phyloP scores from a whole-genome alignment of 257 asterid species.

The Solanum dulcamara region DNA sequence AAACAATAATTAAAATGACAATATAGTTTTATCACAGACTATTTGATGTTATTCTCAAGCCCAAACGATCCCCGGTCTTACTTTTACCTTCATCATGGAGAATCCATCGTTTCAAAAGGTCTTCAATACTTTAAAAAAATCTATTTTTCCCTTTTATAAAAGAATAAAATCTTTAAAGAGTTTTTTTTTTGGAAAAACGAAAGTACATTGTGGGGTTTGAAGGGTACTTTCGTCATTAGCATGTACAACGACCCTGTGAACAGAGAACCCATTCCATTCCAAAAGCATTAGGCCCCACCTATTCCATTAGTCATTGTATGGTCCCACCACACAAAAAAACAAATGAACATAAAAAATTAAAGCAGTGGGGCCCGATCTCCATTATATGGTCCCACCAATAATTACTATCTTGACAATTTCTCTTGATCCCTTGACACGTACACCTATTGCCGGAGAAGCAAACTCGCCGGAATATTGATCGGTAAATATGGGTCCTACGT shows the following conservation, averaged over 20 bases:
- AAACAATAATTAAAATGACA: too few species aligned
- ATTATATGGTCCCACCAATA: constrained; percentile 5
- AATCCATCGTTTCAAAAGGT: background rate
- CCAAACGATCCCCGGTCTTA: too few species aligned
- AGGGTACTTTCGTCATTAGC: constrained; percentile 15
- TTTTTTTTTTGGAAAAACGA: constrained; percentile 1
- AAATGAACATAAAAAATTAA: background rate
- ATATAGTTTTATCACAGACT: too few species aligned
- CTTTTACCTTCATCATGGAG: background rate
- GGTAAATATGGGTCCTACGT: constrained; percentile 18
- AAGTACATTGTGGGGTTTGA: background rate
- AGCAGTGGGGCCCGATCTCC: constrained; percentile 5
- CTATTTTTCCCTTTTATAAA: constrained; percentile 3
- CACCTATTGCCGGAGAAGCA: constrained; percentile 3
- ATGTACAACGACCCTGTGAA: constrained; percentile 3
- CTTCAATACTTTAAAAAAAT: background rate
- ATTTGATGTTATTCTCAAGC: too few species aligned
- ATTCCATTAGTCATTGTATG: background rate
- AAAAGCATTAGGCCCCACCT: constrained; percentile 7
- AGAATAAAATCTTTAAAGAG: constrained; percentile 29
- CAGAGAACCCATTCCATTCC: background rate
- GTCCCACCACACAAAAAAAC: background rate
- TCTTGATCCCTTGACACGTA: constrained; percentile 12
- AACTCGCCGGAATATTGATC: constrained; percentile 32
- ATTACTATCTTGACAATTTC: background rate